phyloP scores from a whole-genome alignment of 2,329 filamentous ascomycete species.

The Alternaria tenuissima region DNA sequence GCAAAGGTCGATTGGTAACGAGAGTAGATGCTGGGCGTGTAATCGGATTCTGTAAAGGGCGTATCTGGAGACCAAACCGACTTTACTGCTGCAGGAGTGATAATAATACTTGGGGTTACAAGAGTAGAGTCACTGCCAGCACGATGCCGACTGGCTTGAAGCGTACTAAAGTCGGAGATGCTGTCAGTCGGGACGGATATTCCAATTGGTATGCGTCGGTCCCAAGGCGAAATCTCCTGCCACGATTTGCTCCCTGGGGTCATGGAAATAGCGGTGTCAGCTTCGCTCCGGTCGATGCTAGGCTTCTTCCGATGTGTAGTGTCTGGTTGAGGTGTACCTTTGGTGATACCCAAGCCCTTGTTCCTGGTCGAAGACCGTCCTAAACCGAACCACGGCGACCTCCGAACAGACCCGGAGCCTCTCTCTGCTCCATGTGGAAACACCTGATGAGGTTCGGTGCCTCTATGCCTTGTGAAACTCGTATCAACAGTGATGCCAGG shows the following conservation, averaged over 20 bases:
- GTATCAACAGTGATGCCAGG: slow-evolving; percentile 75
- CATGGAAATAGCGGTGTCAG: slow-evolving; percentile 41
- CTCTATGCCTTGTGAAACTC: slow-evolving; percentile 64
- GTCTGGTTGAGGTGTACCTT: slow-evolving; percentile 45
- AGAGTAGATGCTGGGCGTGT: slow-evolving; percentile 69
- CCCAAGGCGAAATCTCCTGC: slow-evolving; percentile 70
- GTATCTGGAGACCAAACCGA: slow-evolving; percentile 67
- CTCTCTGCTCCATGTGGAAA: slow-evolving; percentile 47
- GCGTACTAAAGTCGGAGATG: slow-evolving; percentile 52
- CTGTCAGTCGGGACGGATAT: slow-evolving; percentile 69
- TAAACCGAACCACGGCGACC: slow-evolving; percentile 43
- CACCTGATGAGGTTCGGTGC: slow-evolving; percentile 57
- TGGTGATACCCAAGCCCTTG: slow-evolving; percentile 47
- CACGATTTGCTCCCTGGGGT: slow-evolving; percentile 41
- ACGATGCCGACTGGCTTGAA: slow-evolving; percentile 43
- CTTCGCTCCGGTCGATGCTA: slow-evolving; percentile 31
- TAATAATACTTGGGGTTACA: slow-evolving; percentile 61
- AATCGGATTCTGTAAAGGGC: slow-evolving; percentile 65
- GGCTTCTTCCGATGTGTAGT: slow-evolving; percentile 21
- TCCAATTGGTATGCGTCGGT: slow-evolving; percentile 77
- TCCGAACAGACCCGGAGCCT: slow-evolving; percentile 31
- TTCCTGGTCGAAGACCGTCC: slow-evolving; percentile 38
- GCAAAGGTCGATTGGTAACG: slow-evolving; percentile 56
- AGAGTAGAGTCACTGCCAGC: slow-evolving; percentile 49
- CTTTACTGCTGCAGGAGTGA: slow-evolving; percentile 61